Evolutionary conservation across 2,329 filamentous ascomycete species (phyloP).

Genomic region (Clonostachys rosea): DNA sequence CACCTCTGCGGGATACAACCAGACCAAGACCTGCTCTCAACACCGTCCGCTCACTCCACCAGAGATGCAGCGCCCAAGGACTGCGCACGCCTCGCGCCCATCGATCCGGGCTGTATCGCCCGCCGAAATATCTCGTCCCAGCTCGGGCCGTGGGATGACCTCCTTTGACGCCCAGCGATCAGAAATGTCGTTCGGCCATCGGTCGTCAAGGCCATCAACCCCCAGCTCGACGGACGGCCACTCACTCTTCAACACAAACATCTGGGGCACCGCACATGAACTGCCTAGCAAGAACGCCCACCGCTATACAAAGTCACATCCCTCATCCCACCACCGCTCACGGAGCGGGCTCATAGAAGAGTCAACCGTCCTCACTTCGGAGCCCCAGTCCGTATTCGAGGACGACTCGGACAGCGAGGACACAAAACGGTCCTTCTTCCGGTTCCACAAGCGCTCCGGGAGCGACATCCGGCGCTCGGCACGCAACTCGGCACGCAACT

Average conservation of each 20-base stretch:
- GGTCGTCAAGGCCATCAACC: too few relatives aligned
- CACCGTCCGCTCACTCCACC: background rate
- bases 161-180: too few relatives aligned
- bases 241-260: too few relatives aligned
- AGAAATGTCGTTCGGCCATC: too few relatives aligned
- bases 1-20: background rate
- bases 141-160: too few relatives aligned
- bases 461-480: conserved; percentile 13
- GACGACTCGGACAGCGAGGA: conserved; percentile 29
- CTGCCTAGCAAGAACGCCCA: background rate
- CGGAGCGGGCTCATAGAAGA: background rate
- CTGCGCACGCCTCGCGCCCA: background rate
- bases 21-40: conserved; percentile 1
- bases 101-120: background rate
- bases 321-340: too few relatives aligned
- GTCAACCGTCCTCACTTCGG: background rate
- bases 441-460: conserved; percentile 32
- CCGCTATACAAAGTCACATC: background rate
- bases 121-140: too few relatives aligned
- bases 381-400: conserved; percentile 41
- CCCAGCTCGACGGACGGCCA: too few relatives aligned
- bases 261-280: too few relatives aligned
- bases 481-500: background rate
- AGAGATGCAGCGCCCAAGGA: background rate
- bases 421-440: conserved; percentile 26